Evolutionary conservation across 345 rosid species (phyloP), one percentile per base, ranked within the genome.

Genomic region (Mangifera indica): DNA sequence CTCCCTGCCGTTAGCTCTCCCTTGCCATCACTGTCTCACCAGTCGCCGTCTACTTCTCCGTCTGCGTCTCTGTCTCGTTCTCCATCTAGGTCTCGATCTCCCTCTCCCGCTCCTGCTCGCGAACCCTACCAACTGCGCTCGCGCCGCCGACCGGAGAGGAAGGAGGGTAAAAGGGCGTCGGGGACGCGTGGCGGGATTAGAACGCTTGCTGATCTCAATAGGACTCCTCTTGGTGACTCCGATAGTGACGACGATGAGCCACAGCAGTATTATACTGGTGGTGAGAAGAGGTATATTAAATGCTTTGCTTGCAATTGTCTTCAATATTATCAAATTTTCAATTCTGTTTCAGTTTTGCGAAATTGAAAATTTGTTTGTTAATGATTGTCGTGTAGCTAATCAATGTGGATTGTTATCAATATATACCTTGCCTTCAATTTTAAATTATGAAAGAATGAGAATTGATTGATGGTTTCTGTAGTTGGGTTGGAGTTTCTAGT

Each of bases 161-260:
- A 69, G 74, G 76, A 76, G 62, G 34, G 26, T 7, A 83, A 84
- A 75, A 73, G 80, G 67, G 55, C 85, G 2, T 76, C 85, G 0
- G 87, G 83, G 5, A 22, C 84, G 13, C 81, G 92, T n/a, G 92
- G 91, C 48, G 82, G 79, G 11, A 63, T 92, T 71, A 86, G 90
- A 51, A 95, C 98, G 5, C 87, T 92, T 53, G 85, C 93, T n/a
- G 98, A 92, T 81, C 92, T 95, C 82, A 89, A 92, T 67, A 89
- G 87, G 76, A 60, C 78, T 0, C 84, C 90, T 8, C 72, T 67
- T 17, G 84, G 51, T 63, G 78, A 45, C 22, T 76, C 79, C 13
- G 74, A 34, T 48, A 51, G 49, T 15, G 70, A 70, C 45, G 74
- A 76, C 29, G 91, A 86, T 34, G 93, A 90, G 46, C 79, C 81